Conservation (phyloP, 192 early-diverging fungal species). For the Entomortierella lignicola region DNA sequence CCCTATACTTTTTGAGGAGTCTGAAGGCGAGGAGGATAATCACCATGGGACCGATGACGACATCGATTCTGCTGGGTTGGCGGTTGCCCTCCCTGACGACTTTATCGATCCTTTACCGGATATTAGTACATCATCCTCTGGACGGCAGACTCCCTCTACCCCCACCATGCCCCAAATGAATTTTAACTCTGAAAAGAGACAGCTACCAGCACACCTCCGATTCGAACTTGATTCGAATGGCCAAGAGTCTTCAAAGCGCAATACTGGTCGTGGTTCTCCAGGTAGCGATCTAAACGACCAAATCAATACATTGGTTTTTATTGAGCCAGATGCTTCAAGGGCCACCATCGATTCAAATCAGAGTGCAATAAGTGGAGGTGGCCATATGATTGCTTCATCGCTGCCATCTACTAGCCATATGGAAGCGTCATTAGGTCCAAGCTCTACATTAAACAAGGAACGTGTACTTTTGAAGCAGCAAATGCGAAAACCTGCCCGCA, state of each 20-base stretch:
- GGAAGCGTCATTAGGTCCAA: conserved; percentile 1
- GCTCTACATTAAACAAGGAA: background rate
- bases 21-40: conserved; percentile 24
- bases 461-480: conserved; percentile 24
- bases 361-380: background rate
- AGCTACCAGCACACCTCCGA: conserved; percentile 27
- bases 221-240: conserved; percentile 13
- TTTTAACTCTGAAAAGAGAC: conserved; percentile 37
- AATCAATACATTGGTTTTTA: conserved; percentile 51
- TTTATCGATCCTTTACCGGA: conserved; percentile 44
- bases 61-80: conserved; percentile 33
- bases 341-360: conserved; percentile 6
- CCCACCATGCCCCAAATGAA: conserved; percentile 27
- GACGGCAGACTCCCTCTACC: conserved; percentile 25
- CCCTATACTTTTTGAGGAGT: conserved; percentile 52
- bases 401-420: conserved; percentile 45
- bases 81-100: conserved; percentile 43
- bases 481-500: conserved; percentile 30
- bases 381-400: conserved; percentile 30
- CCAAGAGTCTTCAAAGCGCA: conserved; percentile 13
- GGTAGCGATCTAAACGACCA: conserved; percentile 12
- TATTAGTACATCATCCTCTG: conserved; percentile 14
- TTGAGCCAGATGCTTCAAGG: conserved; percentile 33
- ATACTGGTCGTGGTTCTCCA: conserved; percentile 31
- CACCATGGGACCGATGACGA: conserved; percentile 14